Evolutionary conservation across 805 yeast species (phyloP), one percentile per base, ranked within the genome.

Genomic region (Kodamaea neixiangensis): DNA sequence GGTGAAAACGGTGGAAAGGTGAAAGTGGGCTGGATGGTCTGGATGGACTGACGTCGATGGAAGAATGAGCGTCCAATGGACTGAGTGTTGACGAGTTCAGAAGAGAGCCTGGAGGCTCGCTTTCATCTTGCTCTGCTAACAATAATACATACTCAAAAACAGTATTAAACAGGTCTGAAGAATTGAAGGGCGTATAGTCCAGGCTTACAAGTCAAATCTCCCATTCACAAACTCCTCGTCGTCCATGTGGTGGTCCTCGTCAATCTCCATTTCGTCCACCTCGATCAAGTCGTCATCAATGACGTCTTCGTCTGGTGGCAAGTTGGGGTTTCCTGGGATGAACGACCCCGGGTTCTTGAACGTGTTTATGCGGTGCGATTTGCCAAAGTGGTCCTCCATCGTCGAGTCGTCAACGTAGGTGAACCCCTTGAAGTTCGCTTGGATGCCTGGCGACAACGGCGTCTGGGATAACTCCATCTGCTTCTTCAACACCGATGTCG

Each of bases 361-460:
- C 2, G 72, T 52, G 34, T 60, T 54, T 58, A 61, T 65, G 69
- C 77, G 63, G 51, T 68, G 71, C 3, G 72, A 69, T 51, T 67
- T 69, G 46, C 73, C 72, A 55, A 87, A 86, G 68, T 87, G 88
- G 58, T 92, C 97, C 62, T 92, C 96, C 78, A 93, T 84, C 25
- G 96, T 82, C 20, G 96, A 86, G 55, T 89, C 97, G 67, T 92
- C 97, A 45, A 93, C 97, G 68, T 88, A 94, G 0, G 99, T 94
- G 68, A 94, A 94, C 0, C 99, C 99, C 61, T 89, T 90, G 73
- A 94, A 94, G 66, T 92, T 92, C 47, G 94, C 97, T 72, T 94
- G 99, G 62, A 93, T 84, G 0, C 96, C 97, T 2, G 97, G 97
- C 7, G 96, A 86, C 55, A 94, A 73, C 29, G 98, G 98, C 3